Evolutionary conservation across 306 rosid species (phyloP), one percentile per base, ranked within the genome.

Genomic region (Prunus mira): DNA sequence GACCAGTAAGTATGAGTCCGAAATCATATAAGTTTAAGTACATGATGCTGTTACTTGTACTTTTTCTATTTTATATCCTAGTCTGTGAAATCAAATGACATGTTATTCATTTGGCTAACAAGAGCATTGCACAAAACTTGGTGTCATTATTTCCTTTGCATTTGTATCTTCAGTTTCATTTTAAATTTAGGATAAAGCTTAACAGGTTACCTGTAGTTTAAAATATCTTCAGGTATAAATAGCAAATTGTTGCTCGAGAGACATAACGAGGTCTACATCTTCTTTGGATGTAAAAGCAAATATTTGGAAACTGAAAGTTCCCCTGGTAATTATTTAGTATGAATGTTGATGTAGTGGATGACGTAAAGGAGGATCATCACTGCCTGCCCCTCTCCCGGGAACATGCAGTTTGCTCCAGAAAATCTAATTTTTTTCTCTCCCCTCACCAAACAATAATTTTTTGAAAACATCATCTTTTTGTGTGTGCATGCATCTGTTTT

Each of bases 1-100:
- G 99, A 47, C 99, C 97, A 11, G 99, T 95, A 89, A 68, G 89
- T 83, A 60, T 55, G 65, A 45, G 73, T 69, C 74, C 30, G 43
- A 45, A 58, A 58, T 55, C 25, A 54, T 60, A 18, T 62, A 73
- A 72, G 24, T 57, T 52, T 66, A 43, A 67, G 17, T 71, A 15
- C 27, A 10, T 43, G 41, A 49, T 69, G 19, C 24, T 17, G 43
- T 57, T 71, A 79, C 46, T 76, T 67, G 22, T 24, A 65, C 63
- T 25, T 74, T 25, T 34, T 65, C 50, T 45, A 55, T 64, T 45
- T 63, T 74, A 77, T 51, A 38, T 32, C 41, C 49, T 61, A 73
- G 12, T 69, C 66, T 63, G 75, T 69, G 28, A 76, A 41, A 56
- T 62, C 50, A 17, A 76, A 54, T 30, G 69, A 30, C 15, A 3